phyloP scores from a whole-genome alignment of 1,139 yeast genomes.

The Casaregolazyma suthepensis region DNA sequence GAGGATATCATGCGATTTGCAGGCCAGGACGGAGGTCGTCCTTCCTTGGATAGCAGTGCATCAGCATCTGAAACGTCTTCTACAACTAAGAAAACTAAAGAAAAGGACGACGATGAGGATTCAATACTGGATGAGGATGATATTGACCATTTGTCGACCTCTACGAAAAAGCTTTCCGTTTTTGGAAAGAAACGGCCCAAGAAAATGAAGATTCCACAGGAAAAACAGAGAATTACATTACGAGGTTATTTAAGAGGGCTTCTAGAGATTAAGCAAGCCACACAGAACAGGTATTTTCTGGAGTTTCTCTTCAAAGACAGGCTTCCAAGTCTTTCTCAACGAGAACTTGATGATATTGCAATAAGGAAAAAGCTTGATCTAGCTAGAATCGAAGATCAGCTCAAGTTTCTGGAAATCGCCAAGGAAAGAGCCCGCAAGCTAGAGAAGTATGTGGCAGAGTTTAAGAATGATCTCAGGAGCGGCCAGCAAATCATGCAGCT shows the following conservation, averaged over 20 bases:
- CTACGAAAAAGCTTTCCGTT: constrained; percentile 1
- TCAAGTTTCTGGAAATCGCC: constrained; percentile 68
- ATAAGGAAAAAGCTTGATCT: constrained; percentile 56
- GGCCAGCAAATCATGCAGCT: constrained; percentile 42
- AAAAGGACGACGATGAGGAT: constrained; percentile 17
- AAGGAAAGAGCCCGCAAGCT: constrained; percentile 42
- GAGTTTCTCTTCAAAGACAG: constrained; percentile 45
- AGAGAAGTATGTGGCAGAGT: constrained; percentile 46
- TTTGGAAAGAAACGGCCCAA: constrained; percentile 3
- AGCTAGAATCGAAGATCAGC: constrained; percentile 56
- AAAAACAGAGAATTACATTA: constrained; percentile 66
- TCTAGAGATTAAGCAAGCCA: constrained; percentile 48
- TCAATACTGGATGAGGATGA: not conserved
- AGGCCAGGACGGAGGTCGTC: constrained; percentile 8
- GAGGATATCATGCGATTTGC: constrained; percentile 9
- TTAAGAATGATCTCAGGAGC: constrained; percentile 45
- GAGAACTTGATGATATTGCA: constrained; percentile 50
- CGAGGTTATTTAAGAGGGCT: constrained; percentile 63
- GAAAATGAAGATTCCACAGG: constrained; percentile 41
- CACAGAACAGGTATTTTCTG: constrained; percentile 45
- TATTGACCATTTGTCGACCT: not conserved
- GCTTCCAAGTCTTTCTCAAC: constrained; percentile 33
- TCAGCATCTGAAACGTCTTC: not conserved
- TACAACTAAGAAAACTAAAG: constrained; percentile 10
- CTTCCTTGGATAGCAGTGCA: not conserved